phyloP scores from a whole-genome alignment of 768 basidiomycete genomes.

The Pleurotus eryngii region DNA sequence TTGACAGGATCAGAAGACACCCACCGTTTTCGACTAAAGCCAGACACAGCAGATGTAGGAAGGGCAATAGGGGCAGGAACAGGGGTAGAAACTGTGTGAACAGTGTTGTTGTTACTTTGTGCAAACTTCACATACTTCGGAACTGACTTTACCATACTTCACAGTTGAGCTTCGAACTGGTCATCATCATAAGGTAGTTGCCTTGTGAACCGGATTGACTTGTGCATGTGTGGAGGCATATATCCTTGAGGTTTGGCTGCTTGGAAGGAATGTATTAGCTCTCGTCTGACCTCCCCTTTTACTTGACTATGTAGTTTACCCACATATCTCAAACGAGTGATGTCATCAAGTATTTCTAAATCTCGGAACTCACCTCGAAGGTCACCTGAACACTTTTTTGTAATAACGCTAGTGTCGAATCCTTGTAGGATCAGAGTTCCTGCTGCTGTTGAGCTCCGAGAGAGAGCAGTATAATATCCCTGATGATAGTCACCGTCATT shows the following conservation, averaged over 20 bases:
- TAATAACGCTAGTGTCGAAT: slow-evolving; percentile 20
- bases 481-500: slow-evolving; percentile 14
- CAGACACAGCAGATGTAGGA: too few relatives aligned
- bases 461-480: slow-evolving; percentile 15
- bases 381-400: slow-evolving; percentile 15
- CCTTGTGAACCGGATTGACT: slow-evolving; percentile 1
- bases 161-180: background rate
- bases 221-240: background rate
- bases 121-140: too few relatives aligned
- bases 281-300: background rate
- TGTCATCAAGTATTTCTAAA: slow-evolving; percentile 18
- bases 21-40: too few relatives aligned
- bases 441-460: slow-evolving; percentile 14
- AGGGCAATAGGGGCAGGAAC: too few relatives aligned
- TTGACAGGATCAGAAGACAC: too few relatives aligned
- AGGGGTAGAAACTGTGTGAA: too few relatives aligned
- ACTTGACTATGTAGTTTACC: background rate
- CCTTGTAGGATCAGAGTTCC: slow-evolving; percentile 28
- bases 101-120: too few relatives aligned
- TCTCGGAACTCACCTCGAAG: slow-evolving; percentile 19
- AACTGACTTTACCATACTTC: background rate
- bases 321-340: slow-evolving; percentile 15
- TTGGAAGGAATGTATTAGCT: slow-evolving; percentile 1
- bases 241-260: slow-evolving; percentile 2
- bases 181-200: slow-evolving; percentile 7